Conservation (phyloP, 1,139 yeast species). For the Fermentozyma sake region DNA sequence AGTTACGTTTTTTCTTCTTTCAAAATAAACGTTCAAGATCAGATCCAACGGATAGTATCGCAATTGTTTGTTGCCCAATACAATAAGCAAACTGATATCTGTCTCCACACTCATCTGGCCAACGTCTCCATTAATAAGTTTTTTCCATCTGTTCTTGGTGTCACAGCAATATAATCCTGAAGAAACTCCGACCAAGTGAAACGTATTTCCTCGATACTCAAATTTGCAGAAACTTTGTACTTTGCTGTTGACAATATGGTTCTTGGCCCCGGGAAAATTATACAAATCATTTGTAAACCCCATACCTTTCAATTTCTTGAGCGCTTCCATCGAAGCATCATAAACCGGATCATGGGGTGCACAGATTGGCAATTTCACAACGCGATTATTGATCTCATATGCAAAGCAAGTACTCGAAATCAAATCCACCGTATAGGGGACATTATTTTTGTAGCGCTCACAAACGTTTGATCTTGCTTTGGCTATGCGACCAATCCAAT, state of each 20-base stretch:
- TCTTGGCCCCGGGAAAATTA: conserved; percentile 17
- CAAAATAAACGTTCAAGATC: conserved; percentile 36
- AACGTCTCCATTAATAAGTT: conserved; percentile 55
- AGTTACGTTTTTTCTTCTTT: conserved; percentile 25
- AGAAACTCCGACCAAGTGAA: conserved; percentile 30
- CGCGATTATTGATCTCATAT: conserved; percentile 53
- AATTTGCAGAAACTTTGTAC: conserved; percentile 27
- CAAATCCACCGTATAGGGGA: conserved; percentile 52
- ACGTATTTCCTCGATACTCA: conserved; percentile 20
- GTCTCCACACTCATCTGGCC: conserved; percentile 61
- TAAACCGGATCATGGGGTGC: conserved; percentile 64
- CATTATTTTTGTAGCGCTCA: conserved; percentile 39
- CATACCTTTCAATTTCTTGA: conserved; percentile 15
- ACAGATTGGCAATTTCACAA: conserved; percentile 55
- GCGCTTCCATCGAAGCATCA: conserved; percentile 31
- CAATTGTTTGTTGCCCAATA: conserved; percentile 56
- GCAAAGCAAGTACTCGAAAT: conserved; percentile 62
- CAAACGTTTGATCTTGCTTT: conserved; percentile 53
- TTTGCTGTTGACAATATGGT: conserved; percentile 22
- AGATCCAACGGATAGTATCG: conserved; percentile 56
- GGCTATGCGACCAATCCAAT: conserved; percentile 57
- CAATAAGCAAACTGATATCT: conserved; percentile 51
- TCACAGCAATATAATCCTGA: conserved; percentile 47
- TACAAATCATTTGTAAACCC: conserved; percentile 29
- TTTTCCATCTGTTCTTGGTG: conserved; percentile 53